A percentile compares a stretch with the other conserved stretches of the same genome.
Conservation (phyloP, 2,329 filamentous ascomycete species). For the Aspergillus calidoustus region DNA sequence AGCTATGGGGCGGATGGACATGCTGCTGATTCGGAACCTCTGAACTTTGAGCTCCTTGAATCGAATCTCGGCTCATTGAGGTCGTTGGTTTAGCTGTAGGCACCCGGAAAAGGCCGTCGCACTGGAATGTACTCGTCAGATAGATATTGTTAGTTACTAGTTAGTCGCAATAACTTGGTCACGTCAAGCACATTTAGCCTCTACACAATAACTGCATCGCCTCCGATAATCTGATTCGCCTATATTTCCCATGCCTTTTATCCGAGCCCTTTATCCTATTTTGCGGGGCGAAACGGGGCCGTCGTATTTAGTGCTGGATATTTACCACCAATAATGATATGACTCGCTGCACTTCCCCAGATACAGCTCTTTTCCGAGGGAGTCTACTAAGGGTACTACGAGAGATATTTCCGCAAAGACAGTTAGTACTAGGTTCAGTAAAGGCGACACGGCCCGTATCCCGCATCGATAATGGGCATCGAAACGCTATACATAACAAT, state of each 20-base stretch:
- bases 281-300: constrained; percentile 6
- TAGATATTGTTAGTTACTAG: background rate
- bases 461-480: constrained; percentile 5
- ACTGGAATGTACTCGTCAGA: background rate
- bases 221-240: background rate
- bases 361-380: constrained; percentile 4
- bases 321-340: constrained; percentile 14
- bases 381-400: background rate
- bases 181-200: background rate
- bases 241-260: background rate
- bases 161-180: background rate
- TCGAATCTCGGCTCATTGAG: background rate
- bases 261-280: background rate
- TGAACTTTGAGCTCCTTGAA: background rate
- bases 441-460: constrained; percentile 8
- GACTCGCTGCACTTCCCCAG: background rate
- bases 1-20: background rate
- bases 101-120: background rate
- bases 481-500: background rate
- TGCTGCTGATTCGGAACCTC: background rate
- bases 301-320: background rate
- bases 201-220: background rate
- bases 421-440: background rate
- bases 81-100: background rate
- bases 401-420: background rate